phyloP scores from a whole-genome alignment of 2,329 filamentous ascomycete genomes.

The Biscogniauxia marginata region DNA sequence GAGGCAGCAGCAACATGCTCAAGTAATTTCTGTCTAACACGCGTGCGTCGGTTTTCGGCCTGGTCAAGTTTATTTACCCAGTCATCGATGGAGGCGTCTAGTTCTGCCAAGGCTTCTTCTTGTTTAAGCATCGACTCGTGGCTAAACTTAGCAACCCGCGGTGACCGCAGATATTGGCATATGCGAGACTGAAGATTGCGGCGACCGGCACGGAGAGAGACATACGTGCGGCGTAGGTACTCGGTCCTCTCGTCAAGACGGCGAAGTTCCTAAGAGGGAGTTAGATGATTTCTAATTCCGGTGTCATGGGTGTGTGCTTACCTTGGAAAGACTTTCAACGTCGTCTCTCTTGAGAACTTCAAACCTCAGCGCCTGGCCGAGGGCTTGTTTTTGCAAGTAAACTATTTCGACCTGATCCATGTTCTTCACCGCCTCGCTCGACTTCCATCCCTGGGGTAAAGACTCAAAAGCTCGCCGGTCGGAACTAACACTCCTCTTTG shows the following conservation, averaged over 20 bases:
- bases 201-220: slow-evolving; percentile 70
- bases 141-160: slow-evolving; percentile 68
- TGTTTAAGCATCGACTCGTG: slow-evolving; percentile 75
- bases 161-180: slow-evolving; percentile 72
- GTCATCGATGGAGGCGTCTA: slow-evolving; percentile 76
- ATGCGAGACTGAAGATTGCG: slow-evolving; percentile 75
- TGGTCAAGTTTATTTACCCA: slow-evolving; percentile 79
- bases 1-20: slow-evolving; percentile 76
- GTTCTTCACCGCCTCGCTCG: slow-evolving; percentile 49
- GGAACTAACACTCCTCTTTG: slow-evolving; percentile 47
- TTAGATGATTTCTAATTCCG: slow-evolving; percentile 5
- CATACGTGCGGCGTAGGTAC: slow-evolving; percentile 75
- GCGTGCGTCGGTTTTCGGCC: slow-evolving; percentile 72
- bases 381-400: slow-evolving; percentile 57
- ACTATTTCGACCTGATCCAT: slow-evolving; percentile 49
- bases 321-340: slow-evolving; percentile 64
- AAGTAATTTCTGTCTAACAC: slow-evolving; percentile 75
- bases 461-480: slow-evolving; percentile 59
- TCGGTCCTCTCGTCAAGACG: slow-evolving; percentile 76
- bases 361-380: slow-evolving; percentile 61
- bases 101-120: slow-evolving; percentile 74
- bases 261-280: slow-evolving; percentile 61
- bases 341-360: slow-evolving; percentile 63
- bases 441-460: slow-evolving; percentile 58
- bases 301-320: slow-evolving; percentile 31